A percentile compares a stretch with the other conserved stretches of the same genome.
Conservation (phyloP, 192 early-diverging fungal species). For the Gorgonomyces haynaldii region DNA sequence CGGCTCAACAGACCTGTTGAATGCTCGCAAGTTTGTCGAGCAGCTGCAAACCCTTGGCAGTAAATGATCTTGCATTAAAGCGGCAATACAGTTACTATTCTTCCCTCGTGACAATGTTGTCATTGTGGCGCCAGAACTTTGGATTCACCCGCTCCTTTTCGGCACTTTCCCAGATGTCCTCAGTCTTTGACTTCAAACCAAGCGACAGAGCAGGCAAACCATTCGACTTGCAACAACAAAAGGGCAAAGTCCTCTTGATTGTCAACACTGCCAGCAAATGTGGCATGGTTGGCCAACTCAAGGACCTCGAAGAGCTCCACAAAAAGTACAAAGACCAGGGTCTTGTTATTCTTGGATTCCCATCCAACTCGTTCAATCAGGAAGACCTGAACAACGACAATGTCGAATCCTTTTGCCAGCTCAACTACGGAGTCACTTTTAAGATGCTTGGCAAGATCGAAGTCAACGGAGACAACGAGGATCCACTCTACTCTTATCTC, state of each 20-base stretch:
- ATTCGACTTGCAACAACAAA: slow-evolving; percentile 15
- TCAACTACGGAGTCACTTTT: slow-evolving; percentile 72
- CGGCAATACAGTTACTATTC: too few relatives aligned
- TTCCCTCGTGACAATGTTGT: too few relatives aligned
- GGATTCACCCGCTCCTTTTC: too few relatives aligned
- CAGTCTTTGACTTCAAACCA: too few relatives aligned
- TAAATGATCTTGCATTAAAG: slow-evolving; percentile 1
- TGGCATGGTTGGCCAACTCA: slow-evolving; percentile 64
- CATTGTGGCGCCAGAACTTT: too few relatives aligned
- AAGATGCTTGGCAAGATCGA: slow-evolving; percentile 81
- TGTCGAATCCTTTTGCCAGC: slow-evolving; percentile 45
- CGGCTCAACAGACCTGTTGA: slow-evolving; percentile 84
- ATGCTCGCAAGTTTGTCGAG: slow-evolving; percentile 63
- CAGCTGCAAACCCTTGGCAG: slow-evolving; percentile 63
- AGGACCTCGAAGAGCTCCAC: slow-evolving; percentile 28
- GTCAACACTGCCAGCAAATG: slow-evolving; percentile 89
- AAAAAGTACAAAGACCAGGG: slow-evolving; percentile 45
- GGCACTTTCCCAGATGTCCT: too few relatives aligned
- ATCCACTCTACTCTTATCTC: slow-evolving; percentile 32
- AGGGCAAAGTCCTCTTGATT: slow-evolving; percentile 68
- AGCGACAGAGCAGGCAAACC: too few relatives aligned
- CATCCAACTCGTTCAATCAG: slow-evolving; percentile 60
- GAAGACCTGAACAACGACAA: slow-evolving; percentile 19
- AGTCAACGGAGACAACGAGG: slow-evolving; percentile 36
- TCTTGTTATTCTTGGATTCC: slow-evolving; percentile 80